Evolutionary conservation across 73 alveolate species (phyloP), one percentile per base, ranked within the genome.

Genomic region (Stentor coeruleus): DNA sequence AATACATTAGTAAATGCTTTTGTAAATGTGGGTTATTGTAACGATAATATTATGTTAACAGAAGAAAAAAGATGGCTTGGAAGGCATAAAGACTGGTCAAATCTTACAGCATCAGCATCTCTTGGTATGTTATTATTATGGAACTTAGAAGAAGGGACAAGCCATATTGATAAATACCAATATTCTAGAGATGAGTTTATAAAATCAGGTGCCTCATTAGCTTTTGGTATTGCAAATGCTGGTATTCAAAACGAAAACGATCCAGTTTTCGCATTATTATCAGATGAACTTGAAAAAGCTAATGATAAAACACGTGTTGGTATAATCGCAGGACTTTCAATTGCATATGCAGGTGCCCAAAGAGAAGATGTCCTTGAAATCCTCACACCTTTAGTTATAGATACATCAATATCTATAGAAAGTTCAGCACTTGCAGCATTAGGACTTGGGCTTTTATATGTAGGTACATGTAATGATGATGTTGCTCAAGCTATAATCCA

Each of bases 21-120:
- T 87, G 98, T 98, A 31, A 98, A 98, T 84, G 99, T 98, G 33
- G 99, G 99, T 37, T 97, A 85, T 90, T 97, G 99, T 82, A 97
- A 95, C 60, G 99, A 94, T 82, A 85, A 85, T 3, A 91, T 97
- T 72, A 88, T 97, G 90, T 81, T 93, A 3, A 87, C 77, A 58
- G 76, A 85, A 59, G 92, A 83, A 40, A 89, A 92, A n/a, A 89
- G 93, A 79, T 97, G 99, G 99, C 79, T 95, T 42, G 83, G 74
- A 81, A 97, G 91, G 82, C 91, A 95, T 83, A 95, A 97, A 86
- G 98, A 95, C 41, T 90, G 90, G 74, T 96, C 96, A 3, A 81
- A 82, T 85, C 40, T 81, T 14, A 96, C 98, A 15, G 98, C 97
- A 3, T 94, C 97, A 39, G 97, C 98, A 35, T 58, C 88, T 31